These are phyloP conservation scores for Chrysopogon serrulatus DNA, from an alignment of 176 grass and related monocot species.

Conservation along the genomic window DNA sequence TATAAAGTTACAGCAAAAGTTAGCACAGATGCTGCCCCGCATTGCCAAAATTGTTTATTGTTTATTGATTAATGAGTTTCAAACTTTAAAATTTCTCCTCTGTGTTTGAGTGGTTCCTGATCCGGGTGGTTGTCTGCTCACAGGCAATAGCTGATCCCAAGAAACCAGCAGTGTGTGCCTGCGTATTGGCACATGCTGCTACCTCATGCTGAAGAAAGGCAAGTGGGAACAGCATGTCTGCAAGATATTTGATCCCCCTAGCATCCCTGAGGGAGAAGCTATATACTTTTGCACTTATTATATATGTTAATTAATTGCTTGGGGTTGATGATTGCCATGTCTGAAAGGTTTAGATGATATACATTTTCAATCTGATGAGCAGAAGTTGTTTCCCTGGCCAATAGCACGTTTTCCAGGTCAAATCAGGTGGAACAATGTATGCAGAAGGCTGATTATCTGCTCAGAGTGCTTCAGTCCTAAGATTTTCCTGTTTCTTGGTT, in stretches of 20 bases:
- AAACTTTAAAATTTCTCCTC: neutral
- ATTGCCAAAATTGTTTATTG: slow-evolving; percentile 70
- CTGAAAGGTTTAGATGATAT: neutral
- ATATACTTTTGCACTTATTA: slow-evolving; percentile 61
- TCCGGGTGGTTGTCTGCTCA: slow-evolving; percentile 80
- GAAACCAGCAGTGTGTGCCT: slow-evolving; percentile 78
- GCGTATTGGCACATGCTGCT: slow-evolving; percentile 75
- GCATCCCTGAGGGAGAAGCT: slow-evolving; percentile 82
- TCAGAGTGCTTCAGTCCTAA: slow-evolving; percentile 5
- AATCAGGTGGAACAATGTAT: slow-evolving; percentile 61
- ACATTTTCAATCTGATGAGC: neutral
- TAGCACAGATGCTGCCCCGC: slow-evolving; percentile 82
- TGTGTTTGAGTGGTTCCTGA: slow-evolving; percentile 68
- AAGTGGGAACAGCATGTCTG: slow-evolving; percentile 90
- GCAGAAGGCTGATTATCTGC: slow-evolving; percentile 64
- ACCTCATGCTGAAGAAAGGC: slow-evolving; percentile 97
- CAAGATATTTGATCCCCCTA: slow-evolving; percentile 85
- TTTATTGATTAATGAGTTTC: neutral
- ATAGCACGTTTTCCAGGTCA: slow-evolving; percentile 79
- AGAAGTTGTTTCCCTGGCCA: slow-evolving; percentile 19
- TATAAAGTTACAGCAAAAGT: slow-evolving; percentile 68
- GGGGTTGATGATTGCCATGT: neutral
- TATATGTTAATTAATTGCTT: slow-evolving; percentile 20
- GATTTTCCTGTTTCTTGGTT: neutral
- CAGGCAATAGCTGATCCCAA: slow-evolving; percentile 58